Base-by-base conservation (phyloP, 208 protist species). In the Trypanosoma boissoni region DNA sequence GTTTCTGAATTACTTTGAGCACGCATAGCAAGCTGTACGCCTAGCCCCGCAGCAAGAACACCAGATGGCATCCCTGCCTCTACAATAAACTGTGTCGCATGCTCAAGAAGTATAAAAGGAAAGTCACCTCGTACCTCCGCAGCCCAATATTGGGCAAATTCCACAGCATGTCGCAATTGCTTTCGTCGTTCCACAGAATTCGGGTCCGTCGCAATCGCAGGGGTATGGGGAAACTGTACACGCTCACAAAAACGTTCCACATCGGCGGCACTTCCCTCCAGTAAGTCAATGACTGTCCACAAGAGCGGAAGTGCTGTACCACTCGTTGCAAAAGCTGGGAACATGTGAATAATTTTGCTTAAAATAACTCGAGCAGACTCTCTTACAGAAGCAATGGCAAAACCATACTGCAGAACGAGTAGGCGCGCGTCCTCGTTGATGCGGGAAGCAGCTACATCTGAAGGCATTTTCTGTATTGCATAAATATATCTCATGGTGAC, bases 341-440 rank as follows among this genome's bases (percentile, higher is more conserved):
- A 87, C 39, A 50, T 59, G 41, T 62, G 32, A 24, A 88, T 59
- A 51, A 94, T 72, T 41, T 68, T 65, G 3, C 63, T 21, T n/a
- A 87, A 60, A 51, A 88, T 72, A 53, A 62, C 64, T 31, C 74
- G 69, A 18, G 83, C 87, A 14, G 75, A 67, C 39, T 68, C 68
- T 7, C 83, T 77, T 57, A 91, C 83, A 8, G 83, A 89, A 29
- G 70, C 66, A 21, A 89, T 60, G 10, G 83, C 71, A 42, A 94
- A 94, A 58, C 76, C 71, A 4, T 83, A 60, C 24, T 88, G 64
- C 16, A 94, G 70, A 24, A 91, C 73, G n/a, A 94, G 75, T 60
- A 89, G 78, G 27, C 64, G 48, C 10, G 80, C 76, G 56, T 91
- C 73, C 9, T 71, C 76, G 16, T 71, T 62, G 20, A 87, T 58